Evolutionary conservation across 2,329 filamentous ascomycete species (phyloP).

Genomic region (Talaromyces atroroseus): DNA sequence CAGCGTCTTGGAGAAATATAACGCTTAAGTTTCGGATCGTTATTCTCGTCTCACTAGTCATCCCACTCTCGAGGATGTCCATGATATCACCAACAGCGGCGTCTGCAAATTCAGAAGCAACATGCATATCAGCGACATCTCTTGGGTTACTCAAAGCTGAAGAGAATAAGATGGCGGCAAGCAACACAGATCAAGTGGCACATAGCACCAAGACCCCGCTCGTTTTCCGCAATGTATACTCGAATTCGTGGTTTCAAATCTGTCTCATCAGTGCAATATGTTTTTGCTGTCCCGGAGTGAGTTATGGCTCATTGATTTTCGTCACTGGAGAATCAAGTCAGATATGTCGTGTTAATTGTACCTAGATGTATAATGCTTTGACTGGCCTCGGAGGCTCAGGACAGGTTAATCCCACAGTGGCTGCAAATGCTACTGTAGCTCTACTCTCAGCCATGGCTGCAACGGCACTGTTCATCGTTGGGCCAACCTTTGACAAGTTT

Average conservation of each 20-base stretch:
- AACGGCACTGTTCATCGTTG: constrained; percentile 32
- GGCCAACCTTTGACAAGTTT: constrained; percentile 29
- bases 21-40: neutral
- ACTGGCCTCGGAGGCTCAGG: constrained; percentile 33
- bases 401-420: constrained; percentile 34
- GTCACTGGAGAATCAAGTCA: too few species aligned
- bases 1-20: neutral
- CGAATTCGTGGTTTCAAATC: constrained; percentile 35
- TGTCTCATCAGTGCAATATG: constrained; percentile 38
- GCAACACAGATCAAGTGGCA: neutral
- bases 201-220: neutral
- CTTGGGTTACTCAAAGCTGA: neutral
- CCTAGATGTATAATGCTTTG: constrained; percentile 37
- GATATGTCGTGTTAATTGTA: neutral
- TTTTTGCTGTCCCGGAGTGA: constrained; percentile 38
- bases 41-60: neutral
- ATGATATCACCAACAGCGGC: constrained; percentile 6
- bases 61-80: neutral
- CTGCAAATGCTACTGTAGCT: constrained; percentile 35
- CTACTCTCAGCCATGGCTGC: constrained; percentile 31
- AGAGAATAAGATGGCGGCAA: neutral
- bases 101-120: constrained; percentile 5
- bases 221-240: neutral
- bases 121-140: constrained; percentile 4
- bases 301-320: constrained; percentile 17